Percentiles rank a stretch among this genome's conserved stretches.
phyloP scores from a whole-genome alignment of 2,329 filamentous ascomycete species.

The Teratosphaeria pseudoeucalypti region DNA sequence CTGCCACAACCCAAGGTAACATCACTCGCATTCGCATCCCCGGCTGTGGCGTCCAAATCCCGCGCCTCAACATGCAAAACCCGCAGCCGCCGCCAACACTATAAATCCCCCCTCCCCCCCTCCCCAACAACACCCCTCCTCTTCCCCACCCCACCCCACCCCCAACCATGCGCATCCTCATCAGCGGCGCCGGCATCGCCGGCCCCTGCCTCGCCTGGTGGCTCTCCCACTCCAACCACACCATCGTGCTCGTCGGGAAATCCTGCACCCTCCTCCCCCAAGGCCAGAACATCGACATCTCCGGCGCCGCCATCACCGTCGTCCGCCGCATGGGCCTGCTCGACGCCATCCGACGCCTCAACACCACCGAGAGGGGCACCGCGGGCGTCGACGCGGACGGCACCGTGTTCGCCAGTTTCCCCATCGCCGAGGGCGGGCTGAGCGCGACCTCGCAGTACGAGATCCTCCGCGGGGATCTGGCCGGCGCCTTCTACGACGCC shows the following conservation, averaged over 20 bases:
- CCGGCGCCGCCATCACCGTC: conserved; percentile 16
- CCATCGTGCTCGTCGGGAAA: conserved; percentile 15
- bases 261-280: conserved; percentile 1
- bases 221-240: conserved; percentile 8
- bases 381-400: conserved; percentile 14
- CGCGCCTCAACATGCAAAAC: background rate
- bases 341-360: conserved; percentile 8
- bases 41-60: background rate
- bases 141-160: no score
- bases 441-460: conserved; percentile 23
- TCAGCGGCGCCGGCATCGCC: conserved; percentile 16
- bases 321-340: conserved; percentile 19
- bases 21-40: background rate
- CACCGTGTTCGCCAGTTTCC: conserved; percentile 11
- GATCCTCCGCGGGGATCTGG: conserved; percentile 45
- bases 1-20: background rate
- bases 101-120: no score
- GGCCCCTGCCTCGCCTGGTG: conserved; percentile 13
- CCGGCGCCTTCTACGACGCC: conserved; percentile 31
- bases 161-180: conserved; percentile 7
- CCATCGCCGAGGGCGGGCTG: conserved; percentile 9
- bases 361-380: conserved; percentile 17
- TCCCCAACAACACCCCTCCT: no score
- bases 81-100: background rate
- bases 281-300: conserved; percentile 22